Evolutionary conservation across 2,329 filamentous ascomycete genomes (phyloP).

Genomic region (Microcyclosporella mali): DNA sequence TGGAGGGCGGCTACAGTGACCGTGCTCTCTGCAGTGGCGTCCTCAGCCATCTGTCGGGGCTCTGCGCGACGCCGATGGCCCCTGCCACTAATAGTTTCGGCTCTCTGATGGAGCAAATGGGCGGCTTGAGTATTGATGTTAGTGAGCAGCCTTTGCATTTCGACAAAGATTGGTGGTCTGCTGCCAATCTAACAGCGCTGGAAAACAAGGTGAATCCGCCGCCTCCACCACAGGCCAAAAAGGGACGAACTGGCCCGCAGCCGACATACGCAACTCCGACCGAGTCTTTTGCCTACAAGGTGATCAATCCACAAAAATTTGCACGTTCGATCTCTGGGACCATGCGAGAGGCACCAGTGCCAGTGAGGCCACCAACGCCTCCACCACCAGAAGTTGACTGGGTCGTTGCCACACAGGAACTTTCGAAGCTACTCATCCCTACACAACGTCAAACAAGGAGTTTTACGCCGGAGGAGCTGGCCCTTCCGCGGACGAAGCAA

Average conservation of each 20-base stretch:
- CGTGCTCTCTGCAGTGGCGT: slow-evolving; percentile 82
- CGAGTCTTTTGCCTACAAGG: slow-evolving; percentile 77
- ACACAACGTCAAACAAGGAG: slow-evolving; percentile 67
- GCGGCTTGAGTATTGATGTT: slow-evolving; percentile 18
- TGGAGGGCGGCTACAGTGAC: slow-evolving; percentile 95
- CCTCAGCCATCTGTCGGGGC: slow-evolving; percentile 79
- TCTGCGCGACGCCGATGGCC: slow-evolving; percentile 43
- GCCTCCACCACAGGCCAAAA: slow-evolving; percentile 49
- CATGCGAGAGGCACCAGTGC: slow-evolving; percentile 33
- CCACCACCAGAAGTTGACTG: slow-evolving; percentile 79
- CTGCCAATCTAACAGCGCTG: slow-evolving; percentile 58
- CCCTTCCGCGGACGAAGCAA: slow-evolving; percentile 50
- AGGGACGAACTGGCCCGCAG: slow-evolving; percentile 49
- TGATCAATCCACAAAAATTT: slow-evolving; percentile 61
- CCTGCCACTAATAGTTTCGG: slow-evolving; percentile 6
- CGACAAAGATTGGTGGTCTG: slow-evolving; percentile 42
- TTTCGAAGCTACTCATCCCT: slow-evolving; percentile 78
- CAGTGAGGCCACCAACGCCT: slow-evolving; percentile 49
- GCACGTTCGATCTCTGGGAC: slow-evolving; percentile 58
- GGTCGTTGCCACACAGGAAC: slow-evolving; percentile 74
- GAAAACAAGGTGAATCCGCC: slow-evolving; percentile 54
- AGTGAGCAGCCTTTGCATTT: slow-evolving; percentile 23
- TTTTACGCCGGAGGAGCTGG: slow-evolving; percentile 70
- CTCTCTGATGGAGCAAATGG: slow-evolving; percentile 20
- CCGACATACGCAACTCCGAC: slow-evolving; percentile 84